Evolutionary conservation across 345 rosid genomes (phyloP), one percentile per base, ranked within the genome.

Genomic region (Physaria fendleri): DNA sequence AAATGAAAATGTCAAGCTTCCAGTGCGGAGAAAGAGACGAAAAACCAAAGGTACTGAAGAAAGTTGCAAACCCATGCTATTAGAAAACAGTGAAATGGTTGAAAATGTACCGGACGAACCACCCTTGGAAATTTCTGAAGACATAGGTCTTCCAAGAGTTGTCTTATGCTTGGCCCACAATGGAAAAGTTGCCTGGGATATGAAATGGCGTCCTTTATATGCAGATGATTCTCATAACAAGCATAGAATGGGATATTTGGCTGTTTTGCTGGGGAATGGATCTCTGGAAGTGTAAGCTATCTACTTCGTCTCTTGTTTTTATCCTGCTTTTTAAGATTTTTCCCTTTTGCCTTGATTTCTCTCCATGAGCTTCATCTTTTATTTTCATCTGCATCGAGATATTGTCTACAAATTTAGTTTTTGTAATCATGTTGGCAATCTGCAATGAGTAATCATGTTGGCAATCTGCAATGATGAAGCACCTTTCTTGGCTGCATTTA

Each of bases 121-220:
- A 58, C 37, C 64, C 4, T 49, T 54, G 24, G 72, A 35, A 28
- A 44, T 82, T 46, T 73, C 79, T 4, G 72, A 62, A 68, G 81
- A 82, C 59, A 62, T 78, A 37, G 72, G 79, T 52, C 74, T 90
- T 44, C 97, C 97, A 56, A 83, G 86, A 71, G 71, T 81, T 62
- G 77, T 87, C 24, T 64, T 89, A 44, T 93, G 97, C 78, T 75
- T 93, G 20, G 90, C 95, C 59, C 97, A 89, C 71, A 78, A 82
- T 66, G 99, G 92, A 71, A 87, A 89, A 79, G 94, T 87, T 68
- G 92, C 74, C 17, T 89, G 95, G 95, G 97, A 93, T 65, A 82
- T 87, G 46, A 89, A 93, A 77, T 93, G 97, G 92, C 75, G 76
- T 62, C 97, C 97, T 35, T 60, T 33, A 53, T 54, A 59, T 72